phyloP scores from a whole-genome alignment of 1,139 yeast species.

The Sugiyamaella paludigena region DNA sequence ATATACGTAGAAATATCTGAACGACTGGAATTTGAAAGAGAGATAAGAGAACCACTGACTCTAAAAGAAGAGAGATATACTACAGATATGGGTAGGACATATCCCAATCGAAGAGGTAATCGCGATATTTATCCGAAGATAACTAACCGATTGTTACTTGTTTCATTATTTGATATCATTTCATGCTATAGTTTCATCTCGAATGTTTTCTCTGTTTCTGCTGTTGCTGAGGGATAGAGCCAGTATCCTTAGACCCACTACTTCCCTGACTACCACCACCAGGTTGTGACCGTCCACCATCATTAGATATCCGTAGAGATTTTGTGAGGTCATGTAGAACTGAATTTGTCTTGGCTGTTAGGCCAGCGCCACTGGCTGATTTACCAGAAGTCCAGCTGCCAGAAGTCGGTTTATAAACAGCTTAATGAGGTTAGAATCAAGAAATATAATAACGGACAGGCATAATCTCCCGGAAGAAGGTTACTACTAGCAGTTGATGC shows the following conservation, averaged over 20 bases:
- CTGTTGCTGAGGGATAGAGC: neutral
- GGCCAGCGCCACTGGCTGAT: slow-evolving; percentile 14
- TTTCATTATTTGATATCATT: too few relatives aligned
- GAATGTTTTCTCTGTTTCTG: slow-evolving; percentile 11
- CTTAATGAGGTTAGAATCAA: slow-evolving; percentile 9
- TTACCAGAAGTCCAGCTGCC: slow-evolving; percentile 30
- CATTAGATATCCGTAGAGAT: slow-evolving; percentile 7
- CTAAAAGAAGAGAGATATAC: too few relatives aligned
- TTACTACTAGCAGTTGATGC: too few relatives aligned
- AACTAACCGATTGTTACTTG: too few relatives aligned
- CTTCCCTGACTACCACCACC: slow-evolving; percentile 4
- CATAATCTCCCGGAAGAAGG: too few relatives aligned
- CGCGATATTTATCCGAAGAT: too few relatives aligned
- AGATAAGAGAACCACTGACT: too few relatives aligned
- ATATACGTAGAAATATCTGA: too few relatives aligned
- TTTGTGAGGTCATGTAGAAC: slow-evolving; percentile 25
- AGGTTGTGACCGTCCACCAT: neutral
- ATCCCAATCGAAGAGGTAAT: too few relatives aligned
- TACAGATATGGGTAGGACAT: too few relatives aligned
- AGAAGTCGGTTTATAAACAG: slow-evolving; percentile 26
- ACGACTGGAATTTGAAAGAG: too few relatives aligned
- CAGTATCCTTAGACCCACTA: slow-evolving; percentile 1
- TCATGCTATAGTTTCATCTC: neutral
- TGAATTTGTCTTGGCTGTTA: slow-evolving; percentile 19
- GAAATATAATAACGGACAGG: neutral